phyloP scores from a whole-genome alignment of 257 asterid species.

The Jasminum sambac region DNA sequence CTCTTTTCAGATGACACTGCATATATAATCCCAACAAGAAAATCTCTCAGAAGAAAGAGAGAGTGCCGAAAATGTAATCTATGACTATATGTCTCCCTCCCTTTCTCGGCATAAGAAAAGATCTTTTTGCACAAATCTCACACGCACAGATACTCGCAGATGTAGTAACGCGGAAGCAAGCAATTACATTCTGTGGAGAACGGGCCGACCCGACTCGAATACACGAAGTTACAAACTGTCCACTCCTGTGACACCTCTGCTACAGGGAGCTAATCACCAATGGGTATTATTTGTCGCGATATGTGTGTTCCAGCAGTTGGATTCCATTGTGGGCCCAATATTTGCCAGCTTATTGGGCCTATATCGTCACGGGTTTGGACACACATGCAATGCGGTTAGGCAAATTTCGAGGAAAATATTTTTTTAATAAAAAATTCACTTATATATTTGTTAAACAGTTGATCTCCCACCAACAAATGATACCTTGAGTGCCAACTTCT shows the following conservation, averaged over 20 bases:
- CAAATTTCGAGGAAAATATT: not conserved
- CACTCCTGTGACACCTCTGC: too few relatives aligned
- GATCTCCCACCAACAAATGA: too few relatives aligned
- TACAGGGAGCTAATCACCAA: too few relatives aligned
- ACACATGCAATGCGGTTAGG: not conserved
- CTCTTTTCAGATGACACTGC: not conserved
- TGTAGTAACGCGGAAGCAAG: not conserved
- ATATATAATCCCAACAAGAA: slow-evolving; percentile 10
- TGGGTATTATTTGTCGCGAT: slow-evolving; percentile 14
- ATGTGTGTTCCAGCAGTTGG: slow-evolving; percentile 24
- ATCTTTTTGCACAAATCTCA: not conserved
- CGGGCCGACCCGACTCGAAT: too few relatives aligned
- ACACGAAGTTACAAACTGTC: too few relatives aligned
- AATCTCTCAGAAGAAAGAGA: slow-evolving; percentile 18
- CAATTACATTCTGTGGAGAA: not conserved
- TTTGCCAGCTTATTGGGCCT: slow-evolving; percentile 21
- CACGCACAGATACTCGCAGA: not conserved
- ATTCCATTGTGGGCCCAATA: slow-evolving; percentile 23
- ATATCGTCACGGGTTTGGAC: slow-evolving; percentile 17
- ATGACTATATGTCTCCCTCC: not conserved
- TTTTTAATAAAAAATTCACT: too few relatives aligned
- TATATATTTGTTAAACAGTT: too few relatives aligned
- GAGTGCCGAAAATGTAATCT: slow-evolving; percentile 16
- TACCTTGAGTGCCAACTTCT: too few relatives aligned
- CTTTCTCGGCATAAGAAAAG: not conserved